These are phyloP conservation scores for Kluyveromyces starmeri DNA, from an alignment of 805 yeast genomes.

Conservation along the genomic window DNA sequence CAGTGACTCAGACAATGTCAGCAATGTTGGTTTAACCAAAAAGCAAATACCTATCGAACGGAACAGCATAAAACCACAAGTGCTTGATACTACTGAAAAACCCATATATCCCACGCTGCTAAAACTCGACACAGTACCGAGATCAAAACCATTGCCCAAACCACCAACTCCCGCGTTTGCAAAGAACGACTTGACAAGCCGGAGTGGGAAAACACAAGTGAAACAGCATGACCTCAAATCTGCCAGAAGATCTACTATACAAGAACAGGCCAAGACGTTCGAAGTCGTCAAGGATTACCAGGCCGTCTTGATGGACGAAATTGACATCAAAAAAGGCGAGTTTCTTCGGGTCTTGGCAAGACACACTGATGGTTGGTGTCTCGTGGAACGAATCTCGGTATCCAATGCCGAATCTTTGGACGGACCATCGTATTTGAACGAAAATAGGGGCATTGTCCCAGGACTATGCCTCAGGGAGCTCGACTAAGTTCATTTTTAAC, in stretches of 20 bases:
- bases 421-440: conserved; percentile 27
- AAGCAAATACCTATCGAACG: background rate
- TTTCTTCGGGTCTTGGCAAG: conserved; percentile 29
- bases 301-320: conserved; percentile 32
- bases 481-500: too few species aligned
- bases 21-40: background rate
- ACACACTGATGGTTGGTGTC: conserved; percentile 39
- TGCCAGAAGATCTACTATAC: background rate
- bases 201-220: too few species aligned
- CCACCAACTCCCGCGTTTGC: background rate
- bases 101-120: background rate
- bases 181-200: too few species aligned
- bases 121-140: conserved; percentile 1
- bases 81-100: background rate
- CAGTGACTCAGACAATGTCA: conserved; percentile 2
- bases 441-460: conserved; percentile 35
- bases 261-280: conserved; percentile 8
- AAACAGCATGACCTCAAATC: background rate
- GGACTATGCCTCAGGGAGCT: conserved; percentile 26
- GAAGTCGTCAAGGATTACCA: conserved; percentile 20
- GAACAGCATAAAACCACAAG: background rate
- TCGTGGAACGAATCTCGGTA: conserved; percentile 24
- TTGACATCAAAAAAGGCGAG: conserved; percentile 27
- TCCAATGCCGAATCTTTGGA: conserved; percentile 5
- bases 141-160: conserved; percentile 1